Percentiles rank a stretch among this genome's conserved stretches.
phyloP scores from a whole-genome alignment of 2,329 filamentous ascomycete species.

The Hansfordia pulvinata region DNA sequence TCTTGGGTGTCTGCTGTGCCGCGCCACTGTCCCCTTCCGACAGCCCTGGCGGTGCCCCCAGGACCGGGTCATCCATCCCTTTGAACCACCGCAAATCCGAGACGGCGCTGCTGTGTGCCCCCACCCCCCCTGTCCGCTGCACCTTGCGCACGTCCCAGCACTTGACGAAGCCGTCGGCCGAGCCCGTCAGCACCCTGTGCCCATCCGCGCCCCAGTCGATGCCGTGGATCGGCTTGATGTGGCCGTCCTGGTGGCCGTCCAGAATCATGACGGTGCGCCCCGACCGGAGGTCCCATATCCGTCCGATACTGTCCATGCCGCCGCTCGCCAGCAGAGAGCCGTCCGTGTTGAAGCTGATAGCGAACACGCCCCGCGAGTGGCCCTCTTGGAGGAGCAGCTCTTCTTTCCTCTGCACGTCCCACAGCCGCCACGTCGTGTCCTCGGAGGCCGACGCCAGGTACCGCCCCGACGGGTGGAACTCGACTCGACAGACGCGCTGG shows the following conservation, averaged over 20 bases:
- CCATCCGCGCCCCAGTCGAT: slow-evolving; percentile 89
- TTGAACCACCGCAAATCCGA: slow-evolving; percentile 93
- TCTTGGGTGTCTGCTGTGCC: slow-evolving; percentile 57
- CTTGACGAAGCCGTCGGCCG: slow-evolving; percentile 89
- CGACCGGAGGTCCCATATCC: slow-evolving; percentile 89
- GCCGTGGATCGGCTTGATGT: slow-evolving; percentile 84
- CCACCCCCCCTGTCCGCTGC: slow-evolving; percentile 68
- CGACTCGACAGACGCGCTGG: slow-evolving; percentile 78
- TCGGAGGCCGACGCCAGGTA: slow-evolving; percentile 90
- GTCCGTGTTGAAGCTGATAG: slow-evolving; percentile 80
- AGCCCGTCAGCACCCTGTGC: slow-evolving; percentile 83
- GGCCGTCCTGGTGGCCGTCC: slow-evolving; percentile 67
- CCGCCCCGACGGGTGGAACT: slow-evolving; percentile 83
- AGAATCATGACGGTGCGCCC: slow-evolving; percentile 93
- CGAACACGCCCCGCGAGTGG: slow-evolving; percentile 85
- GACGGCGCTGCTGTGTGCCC: slow-evolving; percentile 82
- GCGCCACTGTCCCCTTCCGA: too few species aligned
- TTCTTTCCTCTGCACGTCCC: slow-evolving; percentile 78
- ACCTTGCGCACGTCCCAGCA: slow-evolving; percentile 96
- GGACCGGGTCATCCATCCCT: slow-evolving; percentile 61
- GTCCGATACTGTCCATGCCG: slow-evolving; percentile 87
- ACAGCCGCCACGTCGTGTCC: slow-evolving; percentile 92
- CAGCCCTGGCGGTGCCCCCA: slow-evolving; percentile 42
- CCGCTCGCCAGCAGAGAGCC: slow-evolving; percentile 83
- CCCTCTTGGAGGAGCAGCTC: slow-evolving; percentile 87